These are phyloP conservation scores for Coemansia biformis DNA, from an alignment of 192 early-diverging fungal species.

Conservation along the genomic window DNA sequence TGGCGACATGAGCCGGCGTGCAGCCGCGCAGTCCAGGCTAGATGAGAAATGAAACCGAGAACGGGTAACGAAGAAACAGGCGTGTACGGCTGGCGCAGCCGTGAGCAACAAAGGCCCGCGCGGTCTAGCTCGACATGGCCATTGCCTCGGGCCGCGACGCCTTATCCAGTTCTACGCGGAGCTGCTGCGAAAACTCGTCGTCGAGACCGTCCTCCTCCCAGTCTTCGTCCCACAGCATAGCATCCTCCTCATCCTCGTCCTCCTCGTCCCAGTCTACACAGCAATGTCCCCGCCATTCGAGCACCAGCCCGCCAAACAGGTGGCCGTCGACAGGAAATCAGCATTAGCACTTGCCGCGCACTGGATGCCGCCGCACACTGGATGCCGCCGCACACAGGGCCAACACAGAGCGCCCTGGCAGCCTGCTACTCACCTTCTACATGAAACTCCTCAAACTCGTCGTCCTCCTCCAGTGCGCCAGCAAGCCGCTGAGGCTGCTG, in stretches of 20 bases:
- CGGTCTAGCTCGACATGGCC: constrained; percentile 27
- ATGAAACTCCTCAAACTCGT: constrained; percentile 92
- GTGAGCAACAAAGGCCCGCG: too few species aligned
- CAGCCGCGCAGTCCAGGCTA: too few species aligned
- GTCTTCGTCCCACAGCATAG: constrained; percentile 74
- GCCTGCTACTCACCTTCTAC: constrained; percentile 57
- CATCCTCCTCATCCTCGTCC: constrained; percentile 66
- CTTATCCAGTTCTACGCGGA: constrained; percentile 50
- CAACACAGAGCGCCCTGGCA: too few species aligned
- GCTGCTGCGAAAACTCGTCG: constrained; percentile 89
- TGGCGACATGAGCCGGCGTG: constrained; percentile 3
- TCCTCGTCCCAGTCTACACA: constrained; percentile 72
- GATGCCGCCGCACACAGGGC: neutral
- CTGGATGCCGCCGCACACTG: neutral
- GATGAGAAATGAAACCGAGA: too few species aligned
- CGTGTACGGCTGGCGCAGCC: too few species aligned
- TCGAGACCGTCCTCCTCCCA: constrained; percentile 90
- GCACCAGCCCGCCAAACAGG: neutral
- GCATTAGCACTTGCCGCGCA: neutral
- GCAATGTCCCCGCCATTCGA: too few species aligned
- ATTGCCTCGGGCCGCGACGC: constrained; percentile 33
- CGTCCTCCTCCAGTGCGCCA: constrained; percentile 79
- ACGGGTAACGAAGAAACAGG: too few species aligned
- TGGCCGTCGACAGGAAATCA: neutral
- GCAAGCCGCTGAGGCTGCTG: constrained; percentile 46